Evolutionary conservation across 257 asterid species (phyloP), one percentile per base, ranked within the genome.

Genomic region (Marsdenia floribunda): DNA sequence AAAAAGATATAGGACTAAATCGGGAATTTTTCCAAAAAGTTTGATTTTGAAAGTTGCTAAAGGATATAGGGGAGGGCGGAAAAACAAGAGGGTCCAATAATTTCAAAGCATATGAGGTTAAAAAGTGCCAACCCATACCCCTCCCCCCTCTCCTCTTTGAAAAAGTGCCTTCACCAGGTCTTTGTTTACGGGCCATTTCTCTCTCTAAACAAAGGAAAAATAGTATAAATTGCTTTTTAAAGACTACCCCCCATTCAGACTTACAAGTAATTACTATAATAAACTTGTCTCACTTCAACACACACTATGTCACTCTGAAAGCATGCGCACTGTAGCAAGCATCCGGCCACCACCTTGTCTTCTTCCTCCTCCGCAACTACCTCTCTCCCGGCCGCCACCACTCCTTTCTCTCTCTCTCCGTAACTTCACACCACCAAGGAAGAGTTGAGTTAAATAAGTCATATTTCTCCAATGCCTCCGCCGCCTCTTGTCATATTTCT

Each of bases 101-200:
- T 84, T 80, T 66, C 80, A 75, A 76, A 66, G 82, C 86, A 82
- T 78, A 80, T 54, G 82, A 77, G 75, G 86, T 61, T 73, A 80
- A 73, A 76, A 72, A 64, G 66, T 70, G 83, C 82, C 84, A 79
- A 73, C 86, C 79, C 87, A 74, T 58, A 11, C 42, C 68, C 75
- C 75, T 74, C 72, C 57, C 74, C 22, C 42, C 68, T 73, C 75
- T 74, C 72, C 57, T 72, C 22, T 79, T 77, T 50, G 71, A 83
- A 85, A 81, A 78, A 73, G 80, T 66, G 68, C 72, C 79, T 70
- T 76, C 78, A 66, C 8, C 71, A 8, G 77, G 47, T 74, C 42
- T 74, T 70, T n/a, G 21, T 55, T 21, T 8, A 21, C 16, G 49
- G 22, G 22, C 37, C 24, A 66, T 54, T 68, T 24, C 69, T 16